Evolutionary conservation across 2,329 filamentous ascomycete genomes (phyloP).

Genomic region (Penicillium sp.): DNA sequence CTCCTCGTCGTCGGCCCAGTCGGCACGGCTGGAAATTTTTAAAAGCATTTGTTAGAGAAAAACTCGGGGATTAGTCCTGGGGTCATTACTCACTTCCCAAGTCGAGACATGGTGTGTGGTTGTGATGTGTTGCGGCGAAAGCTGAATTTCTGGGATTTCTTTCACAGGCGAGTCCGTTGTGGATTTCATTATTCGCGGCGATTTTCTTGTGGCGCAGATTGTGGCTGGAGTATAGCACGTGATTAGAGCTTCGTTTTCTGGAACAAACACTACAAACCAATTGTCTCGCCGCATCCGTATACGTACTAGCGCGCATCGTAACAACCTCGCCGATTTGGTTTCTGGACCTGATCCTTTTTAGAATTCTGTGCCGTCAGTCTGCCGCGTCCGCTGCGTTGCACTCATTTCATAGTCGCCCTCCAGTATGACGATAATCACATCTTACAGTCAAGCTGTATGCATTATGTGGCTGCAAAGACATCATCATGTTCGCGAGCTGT

Average conservation of each 20-base stretch:
- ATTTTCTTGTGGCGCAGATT: constrained; percentile 34
- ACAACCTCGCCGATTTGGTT: too few relatives aligned
- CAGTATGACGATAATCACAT: too few relatives aligned
- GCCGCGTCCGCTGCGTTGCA: too few relatives aligned
- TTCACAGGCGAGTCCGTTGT: constrained; percentile 43
- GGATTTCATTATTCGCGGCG: constrained; percentile 39
- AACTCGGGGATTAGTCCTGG: not conserved
- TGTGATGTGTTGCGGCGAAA: constrained; percentile 27
- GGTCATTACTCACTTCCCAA: constrained; percentile 43
- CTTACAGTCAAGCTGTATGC: too few relatives aligned
- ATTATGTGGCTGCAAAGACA: too few relatives aligned
- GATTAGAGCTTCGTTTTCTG: not conserved
- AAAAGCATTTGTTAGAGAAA: constrained; percentile 18
- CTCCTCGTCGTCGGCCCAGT: constrained; percentile 92
- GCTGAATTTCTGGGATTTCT: constrained; percentile 43
- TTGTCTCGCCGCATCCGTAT: not conserved
- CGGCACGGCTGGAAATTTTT: constrained; percentile 54
- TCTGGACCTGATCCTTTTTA: too few relatives aligned
- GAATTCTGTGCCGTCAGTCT: too few relatives aligned
- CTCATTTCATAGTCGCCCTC: too few relatives aligned
- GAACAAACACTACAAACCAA: not conserved
- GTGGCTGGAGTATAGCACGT: constrained; percentile 31
- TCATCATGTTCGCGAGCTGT: too few relatives aligned
- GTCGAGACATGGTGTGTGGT: constrained; percentile 47
- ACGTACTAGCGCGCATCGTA: too few relatives aligned